Base-by-base conservation (phyloP, 2,329 filamentous ascomycete species). In the Aspergillus novoparasiticus region DNA sequence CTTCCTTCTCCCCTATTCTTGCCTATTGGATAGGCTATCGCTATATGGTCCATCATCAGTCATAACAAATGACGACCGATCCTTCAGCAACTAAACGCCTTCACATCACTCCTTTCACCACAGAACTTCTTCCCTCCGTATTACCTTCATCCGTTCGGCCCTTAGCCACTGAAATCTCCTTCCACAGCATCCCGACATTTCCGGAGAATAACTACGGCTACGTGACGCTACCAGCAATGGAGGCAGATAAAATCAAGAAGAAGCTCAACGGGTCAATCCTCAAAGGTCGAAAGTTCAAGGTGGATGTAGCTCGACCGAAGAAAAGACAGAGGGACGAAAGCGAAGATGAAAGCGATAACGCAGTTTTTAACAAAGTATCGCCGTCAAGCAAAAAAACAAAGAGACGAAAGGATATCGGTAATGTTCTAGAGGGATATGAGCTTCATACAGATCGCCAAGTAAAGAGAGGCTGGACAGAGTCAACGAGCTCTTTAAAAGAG, bases 151-250 rank as follows among this genome's bases (percentile, higher is more conserved):
- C 89, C 0, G 74, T 92, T 16, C 86, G 88, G 41, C 83, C 87
- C 16, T 82, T 82, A 53, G 92, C 92, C 23, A 87, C 88, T 65
- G 92, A 93, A 74, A 86, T 97, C 58, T 97, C 94, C n/a, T 97
- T 90, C 79, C 94, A 98, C 78, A 83, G 84, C 6, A 81, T 97
- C 68, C 87, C 93, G 73, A 94, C 94, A 0, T 97, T 96, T 67
- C 94, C 94, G 16, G 95, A 99, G 68, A 90, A 88, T 75, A 89
- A 87, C 59, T 99, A 93, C 87, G 95, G 94, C 61, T 99, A 91
- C 80, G 83, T 98, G 64, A 93, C 96, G 54, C 80, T 99, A 43
- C 94, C 94, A 0, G 80, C 76, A 3, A 86, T 87, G 78, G 93
- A 96, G 68, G 95, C 94, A 11, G 90, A 94, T n/a, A 96, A 93